Conservation (phyloP, 768 basidiomycete genomes). For the Lactifluus echinatus region DNA sequence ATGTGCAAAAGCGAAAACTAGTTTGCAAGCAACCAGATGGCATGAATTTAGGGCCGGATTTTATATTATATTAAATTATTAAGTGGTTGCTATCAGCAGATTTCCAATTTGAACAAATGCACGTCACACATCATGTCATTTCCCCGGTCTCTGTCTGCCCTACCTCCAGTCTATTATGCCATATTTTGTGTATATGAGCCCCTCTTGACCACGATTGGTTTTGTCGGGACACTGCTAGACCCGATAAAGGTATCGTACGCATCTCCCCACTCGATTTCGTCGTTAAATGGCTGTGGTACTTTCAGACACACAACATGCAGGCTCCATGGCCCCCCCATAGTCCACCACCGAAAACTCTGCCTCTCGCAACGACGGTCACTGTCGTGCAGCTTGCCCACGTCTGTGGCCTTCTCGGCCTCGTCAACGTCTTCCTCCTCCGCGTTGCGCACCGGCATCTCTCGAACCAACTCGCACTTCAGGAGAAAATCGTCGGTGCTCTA, state of each 20-base stretch:
- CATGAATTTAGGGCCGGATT: slow-evolving; percentile 26
- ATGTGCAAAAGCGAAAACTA: slow-evolving; percentile 38
- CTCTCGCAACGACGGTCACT: slow-evolving; percentile 58
- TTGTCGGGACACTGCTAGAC: slow-evolving; percentile 57
- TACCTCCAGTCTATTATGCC: slow-evolving; percentile 66
- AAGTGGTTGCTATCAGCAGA: no score
- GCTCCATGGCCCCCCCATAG: slow-evolving; percentile 56
- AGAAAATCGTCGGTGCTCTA: slow-evolving; percentile 56
- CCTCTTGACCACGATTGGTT: slow-evolving; percentile 51
- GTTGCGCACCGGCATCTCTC: slow-evolving; percentile 53
- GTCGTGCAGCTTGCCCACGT: slow-evolving; percentile 71
- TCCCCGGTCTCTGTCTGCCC: slow-evolving; percentile 46
- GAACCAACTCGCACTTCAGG: slow-evolving; percentile 54
- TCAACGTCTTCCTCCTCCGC: slow-evolving; percentile 60
- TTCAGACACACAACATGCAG: slow-evolving; percentile 62
- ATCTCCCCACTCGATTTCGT: neutral
- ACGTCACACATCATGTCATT: slow-evolving; percentile 29
- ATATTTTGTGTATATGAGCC: slow-evolving; percentile 73
- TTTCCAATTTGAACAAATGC: no score
- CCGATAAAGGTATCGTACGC: slow-evolving; percentile 49
- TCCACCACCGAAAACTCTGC: slow-evolving; percentile 42
- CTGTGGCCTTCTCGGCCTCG: slow-evolving; percentile 60
- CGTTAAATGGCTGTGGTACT: no score
- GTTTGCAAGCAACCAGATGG: neutral
- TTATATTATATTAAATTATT: no score